Evolutionary conservation across 139 green algal genomes (phyloP), one percentile per base, ranked within the genome.

Genomic region (Coccomyxa sp.): DNA sequence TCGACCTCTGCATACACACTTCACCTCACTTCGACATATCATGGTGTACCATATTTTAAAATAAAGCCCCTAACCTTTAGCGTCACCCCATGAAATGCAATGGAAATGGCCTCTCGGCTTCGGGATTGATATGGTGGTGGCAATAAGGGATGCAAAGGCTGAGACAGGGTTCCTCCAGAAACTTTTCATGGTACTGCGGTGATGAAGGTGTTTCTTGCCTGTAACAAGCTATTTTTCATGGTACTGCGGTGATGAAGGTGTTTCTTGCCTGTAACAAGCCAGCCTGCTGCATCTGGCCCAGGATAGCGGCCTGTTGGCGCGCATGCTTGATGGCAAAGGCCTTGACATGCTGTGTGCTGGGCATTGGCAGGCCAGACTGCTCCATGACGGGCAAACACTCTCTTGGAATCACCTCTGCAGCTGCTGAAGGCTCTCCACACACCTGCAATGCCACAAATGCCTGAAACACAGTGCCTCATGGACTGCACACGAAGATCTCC

Each of bases 311-410:
- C 80, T 89, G 82, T 87, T 95, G 92, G 67, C 85, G 83, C 10
- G 86, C 92, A 74, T 95, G 90, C 82, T 94, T 94, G 4, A 90
- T 18, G 14, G 79, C 83, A 77, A 91, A 94, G 58, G 88, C 90
- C 16, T 87, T 83, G 58, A 81, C 45, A 27, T 82, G 71, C 51
- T 88, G 80, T 0, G 75, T 74, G n/a, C 78, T 30, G 45, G 87
- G 58, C 45, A 85, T 81, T 17, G 87, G 85, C 59, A 83, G 57
- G 30, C 82, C 38, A 7, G 38, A 51, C 38, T 51, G 38, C 38
- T 51, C 38, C 38, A 51, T 51, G 38, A 51, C 38, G 38, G 38
- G 38, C 38, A 51, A 3, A 51, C 38, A 51, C 38, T 51, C 38
- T 7, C 38, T 51, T 51, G 38, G 38, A 51, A 51, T 51, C 38